Conservation (phyloP, 2,329 filamentous ascomycete genomes). For the Colletotrichum higginsianum region DNA sequence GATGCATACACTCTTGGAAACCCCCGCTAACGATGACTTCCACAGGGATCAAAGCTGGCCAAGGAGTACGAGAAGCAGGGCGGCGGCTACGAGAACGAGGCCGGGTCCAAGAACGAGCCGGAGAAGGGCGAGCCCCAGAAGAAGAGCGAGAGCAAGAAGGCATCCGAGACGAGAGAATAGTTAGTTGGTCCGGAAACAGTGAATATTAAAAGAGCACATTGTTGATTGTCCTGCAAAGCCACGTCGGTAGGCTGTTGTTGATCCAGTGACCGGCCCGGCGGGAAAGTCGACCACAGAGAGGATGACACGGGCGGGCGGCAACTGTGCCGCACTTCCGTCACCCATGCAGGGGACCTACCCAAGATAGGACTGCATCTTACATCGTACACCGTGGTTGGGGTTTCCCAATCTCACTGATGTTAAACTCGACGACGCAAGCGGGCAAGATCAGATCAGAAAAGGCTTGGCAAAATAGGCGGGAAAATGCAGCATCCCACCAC, state of each 20-base stretch:
- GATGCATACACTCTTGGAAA: too few relatives aligned
- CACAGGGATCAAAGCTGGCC: conserved; percentile 54
- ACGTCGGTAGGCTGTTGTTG: background rate
- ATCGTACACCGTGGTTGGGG: too few relatives aligned
- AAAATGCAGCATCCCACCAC: conserved; percentile 1
- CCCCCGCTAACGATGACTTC: fast-evolving
- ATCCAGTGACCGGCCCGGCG: background rate
- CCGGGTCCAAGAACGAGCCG: conserved; percentile 57
- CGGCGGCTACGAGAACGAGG: conserved; percentile 57
- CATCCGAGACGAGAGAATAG: conserved; percentile 33
- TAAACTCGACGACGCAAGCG: background rate
- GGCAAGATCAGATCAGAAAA: background rate
- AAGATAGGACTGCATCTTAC: background rate
- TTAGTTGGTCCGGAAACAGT: background rate
- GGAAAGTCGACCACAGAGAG: background rate
- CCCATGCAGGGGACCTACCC: too few relatives aligned
- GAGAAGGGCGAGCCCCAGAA: conserved; percentile 48
- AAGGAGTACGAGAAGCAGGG: conserved; percentile 61
- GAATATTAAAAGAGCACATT: background rate
- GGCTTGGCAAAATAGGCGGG: background rate
- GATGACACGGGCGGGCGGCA: background rate
- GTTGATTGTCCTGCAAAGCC: background rate
- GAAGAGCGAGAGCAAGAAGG: conserved; percentile 47
- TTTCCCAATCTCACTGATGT: background rate
- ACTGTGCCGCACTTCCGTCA: conserved; percentile 25